Evolutionary conservation across 257 asterid genomes (phyloP), one percentile per base, ranked within the genome.

Genomic region (Cordia subcordata): DNA sequence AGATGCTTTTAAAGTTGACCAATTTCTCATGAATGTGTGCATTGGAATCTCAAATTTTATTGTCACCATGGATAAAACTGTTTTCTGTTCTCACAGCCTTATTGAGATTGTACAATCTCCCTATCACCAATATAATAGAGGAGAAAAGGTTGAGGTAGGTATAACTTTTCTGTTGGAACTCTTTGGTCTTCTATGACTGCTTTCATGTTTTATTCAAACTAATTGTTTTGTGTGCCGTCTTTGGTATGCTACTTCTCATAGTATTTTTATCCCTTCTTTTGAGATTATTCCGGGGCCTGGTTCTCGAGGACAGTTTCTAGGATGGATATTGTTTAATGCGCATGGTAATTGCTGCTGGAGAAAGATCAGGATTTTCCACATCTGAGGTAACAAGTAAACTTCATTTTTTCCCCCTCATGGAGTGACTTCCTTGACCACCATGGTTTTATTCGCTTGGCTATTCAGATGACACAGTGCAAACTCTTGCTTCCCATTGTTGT

Each of bases 1-100:
- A 92, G 96, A 68, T 76, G 55, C 83, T 82, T 67, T 75, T 67
- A 70, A 66, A 58, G 75, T 70, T 72, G 70, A 56, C 77, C 70
- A 76, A 78, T 77, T 72, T 63, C 37, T 68, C 59, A 65, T 82
- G 92, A 80, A 80, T 76, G 84, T 70, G 58, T 77, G 78, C 62
- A 70, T 80, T 72, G 79, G 86, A 73, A 82, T 68, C 83, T 62
- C 68, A 60, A 71, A 75, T 66, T 76, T 59, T 68, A 64, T 72
- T 68, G 76, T 75, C 78, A 74, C 73, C 80, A 69, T 74, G 89
- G 76, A 91, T 86, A 79, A 80, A 85, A 73, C 66, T 86, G 83
- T 74, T 75, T 79, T 79, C 83, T 88, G 83, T 81, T 80, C 90
- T 88, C 92, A 91, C 98, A 91, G 98, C 90, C 77, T 77, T 83